These are phyloP conservation scores for Pichia sp. DNA, from an alignment of 1,139 yeast genomes.

Conservation along the genomic window DNA sequence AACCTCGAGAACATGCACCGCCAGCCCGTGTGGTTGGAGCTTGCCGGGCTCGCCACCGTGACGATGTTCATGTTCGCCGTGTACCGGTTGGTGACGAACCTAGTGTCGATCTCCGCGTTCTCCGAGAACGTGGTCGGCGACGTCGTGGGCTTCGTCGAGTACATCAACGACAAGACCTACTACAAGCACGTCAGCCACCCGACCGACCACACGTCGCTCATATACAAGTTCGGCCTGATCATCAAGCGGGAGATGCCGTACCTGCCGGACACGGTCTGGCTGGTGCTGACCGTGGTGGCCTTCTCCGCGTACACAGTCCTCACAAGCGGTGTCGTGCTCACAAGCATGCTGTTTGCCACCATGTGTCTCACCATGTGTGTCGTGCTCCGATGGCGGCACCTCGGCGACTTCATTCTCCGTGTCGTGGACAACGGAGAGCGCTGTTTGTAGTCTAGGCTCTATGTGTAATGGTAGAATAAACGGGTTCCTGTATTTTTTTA, in stretches of 20 bases:
- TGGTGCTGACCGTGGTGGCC: conserved; percentile 27
- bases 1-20: conserved; percentile 12
- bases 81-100: conserved; percentile 24
- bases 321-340: conserved; percentile 31
- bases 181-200: conserved; percentile 16
- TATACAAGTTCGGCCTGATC: conserved; percentile 29
- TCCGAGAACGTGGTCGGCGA: conserved; percentile 31
- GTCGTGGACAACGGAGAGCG: conserved; percentile 29
- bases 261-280: conserved; percentile 21
- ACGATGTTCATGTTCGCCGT: conserved; percentile 29
- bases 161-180: conserved; percentile 11
- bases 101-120: conserved; percentile 30
- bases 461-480: too few species aligned
- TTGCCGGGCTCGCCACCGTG: conserved; percentile 29
- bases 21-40: conserved; percentile 30
- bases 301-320: conserved; percentile 33
- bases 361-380: conserved; percentile 32
- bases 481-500: too few species aligned
- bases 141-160: conserved; percentile 29
- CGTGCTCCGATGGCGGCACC: conserved; percentile 32
- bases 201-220: conserved; percentile 18
- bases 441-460: conserved; percentile 16
- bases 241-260: conserved; percentile 29
- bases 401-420: conserved; percentile 28
- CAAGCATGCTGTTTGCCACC: conserved; percentile 32